Base-by-base conservation (phyloP, 768 basidiomycete genomes). In the Calocybe gangraenosa region DNA sequence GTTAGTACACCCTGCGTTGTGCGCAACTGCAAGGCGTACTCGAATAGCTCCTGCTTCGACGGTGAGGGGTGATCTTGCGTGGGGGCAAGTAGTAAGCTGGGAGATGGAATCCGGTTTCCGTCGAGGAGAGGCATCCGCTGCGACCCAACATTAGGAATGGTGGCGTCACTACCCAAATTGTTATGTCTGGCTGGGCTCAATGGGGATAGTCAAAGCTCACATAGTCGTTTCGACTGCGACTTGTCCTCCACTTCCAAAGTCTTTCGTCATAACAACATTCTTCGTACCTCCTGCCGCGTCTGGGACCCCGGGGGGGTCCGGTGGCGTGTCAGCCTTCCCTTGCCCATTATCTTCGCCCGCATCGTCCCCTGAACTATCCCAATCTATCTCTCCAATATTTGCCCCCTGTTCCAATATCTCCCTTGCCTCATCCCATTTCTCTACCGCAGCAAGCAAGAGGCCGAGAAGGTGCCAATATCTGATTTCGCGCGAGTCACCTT, bases 391-490 rank as follows among this genome's bases (percentile, higher is more conserved):
- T 31, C 50, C 73, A 19, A 86, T 58, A 2, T 64, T 77, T 1
- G 84, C 76, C 19, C 88, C 94, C n/a, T 81, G 71, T 42, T 92
- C 88, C 31, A 94, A 63, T 3, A 93, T 81, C 48, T 81, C 81
- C 23, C 68, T 68, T 0, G 94, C 92, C 9, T 83, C 87, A 25
- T 65, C 65, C 88, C 90, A 91, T 52, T 92, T 82, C 50, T 86
- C 89, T 21, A 73, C 68, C 7, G 87, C 84, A 0, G 82, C 81
- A n/a, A 94, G 71, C 9, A 95, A 63, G 3, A 97, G 67, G 0
- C 87, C 92, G 0, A 97, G 73, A 13, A 97, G 76, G 64, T 97
- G 95, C 94, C 93, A 97, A 42, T 87, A 85, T 33, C 89, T 76
- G 19, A 88, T 66, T 45, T 77, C 75, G 32, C 56, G 60, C 0